Evolutionary conservation across 306 rosid genomes (phyloP).

Genomic region (Castanea mollissima): DNA sequence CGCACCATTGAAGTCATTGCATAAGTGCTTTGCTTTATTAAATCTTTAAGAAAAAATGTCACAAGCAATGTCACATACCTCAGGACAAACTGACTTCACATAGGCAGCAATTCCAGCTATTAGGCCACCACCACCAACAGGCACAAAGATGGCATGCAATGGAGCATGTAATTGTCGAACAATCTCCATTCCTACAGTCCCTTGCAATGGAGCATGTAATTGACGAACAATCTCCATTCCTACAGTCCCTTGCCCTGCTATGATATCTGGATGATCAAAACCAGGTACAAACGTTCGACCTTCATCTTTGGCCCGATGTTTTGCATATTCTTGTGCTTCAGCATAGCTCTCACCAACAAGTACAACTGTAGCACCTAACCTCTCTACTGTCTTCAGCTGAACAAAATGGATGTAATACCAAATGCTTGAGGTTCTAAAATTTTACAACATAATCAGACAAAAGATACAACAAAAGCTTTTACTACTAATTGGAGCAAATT

Average conservation of each 20-base stretch:
- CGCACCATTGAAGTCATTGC: not conserved
- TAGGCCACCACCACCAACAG: conserved; percentile 66
- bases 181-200: conserved; percentile 60
- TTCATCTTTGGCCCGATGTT: conserved; percentile 35
- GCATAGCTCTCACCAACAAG: conserved; percentile 53
- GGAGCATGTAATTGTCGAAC: conserved; percentile 42
- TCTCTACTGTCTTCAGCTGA: conserved; percentile 55
- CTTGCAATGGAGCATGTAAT: conserved; percentile 41
- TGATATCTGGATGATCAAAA: conserved; percentile 62
- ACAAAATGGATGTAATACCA: not conserved
- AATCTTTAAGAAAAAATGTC: not conserved
- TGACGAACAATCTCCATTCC: conserved; percentile 62
- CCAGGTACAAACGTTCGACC: conserved; percentile 49
- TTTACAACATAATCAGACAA: not conserved
- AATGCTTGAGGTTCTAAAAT: not conserved
- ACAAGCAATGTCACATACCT: conserved; percentile 28
- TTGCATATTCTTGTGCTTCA: conserved; percentile 55
- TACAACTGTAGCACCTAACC: conserved; percentile 54
- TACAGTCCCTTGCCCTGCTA: conserved; percentile 55
- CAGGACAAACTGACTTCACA: conserved; percentile 50
- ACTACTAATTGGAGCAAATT: not conserved
- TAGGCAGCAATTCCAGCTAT: conserved; percentile 68
- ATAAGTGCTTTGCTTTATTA: not conserved
- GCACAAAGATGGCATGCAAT: conserved; percentile 57
- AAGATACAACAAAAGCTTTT: not conserved